Conservation (phyloP, 306 rosid species). For the Vachellia pachyceras region DNA sequence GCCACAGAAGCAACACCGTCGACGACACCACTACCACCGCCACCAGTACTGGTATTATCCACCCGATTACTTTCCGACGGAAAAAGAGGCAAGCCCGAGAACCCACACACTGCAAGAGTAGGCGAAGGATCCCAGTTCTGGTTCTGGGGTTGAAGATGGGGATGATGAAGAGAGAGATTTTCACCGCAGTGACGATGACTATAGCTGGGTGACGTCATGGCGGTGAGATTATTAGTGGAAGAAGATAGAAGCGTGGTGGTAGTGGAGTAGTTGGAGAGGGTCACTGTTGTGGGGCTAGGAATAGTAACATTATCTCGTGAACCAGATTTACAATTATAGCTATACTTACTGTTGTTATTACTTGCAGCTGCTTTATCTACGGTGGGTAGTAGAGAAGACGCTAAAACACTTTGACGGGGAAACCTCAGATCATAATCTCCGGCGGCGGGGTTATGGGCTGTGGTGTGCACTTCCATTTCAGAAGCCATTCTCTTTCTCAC, state of each 20-base stretch:
- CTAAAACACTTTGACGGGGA: constrained; percentile 51
- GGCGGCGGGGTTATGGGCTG: constrained; percentile 11
- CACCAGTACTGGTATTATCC: neutral
- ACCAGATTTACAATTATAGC: constrained; percentile 5
- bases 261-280: constrained; percentile 88
- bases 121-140: constrained; percentile 45
- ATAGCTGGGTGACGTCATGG: constrained; percentile 57
- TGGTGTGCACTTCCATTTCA: constrained; percentile 71
- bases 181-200: constrained; percentile 31
- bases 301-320: constrained; percentile 48
- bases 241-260: constrained; percentile 59
- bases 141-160: constrained; percentile 23
- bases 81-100: constrained; percentile 89
- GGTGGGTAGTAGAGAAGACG: neutral
- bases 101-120: constrained; percentile 66
- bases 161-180: constrained; percentile 38
- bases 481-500: constrained; percentile 91
- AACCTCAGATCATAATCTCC: constrained; percentile 45
- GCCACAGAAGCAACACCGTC: constrained; percentile 34
- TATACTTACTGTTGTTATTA: constrained; percentile 7
- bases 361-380: constrained; percentile 21
- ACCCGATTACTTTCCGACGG: constrained; percentile 61
- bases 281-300: constrained; percentile 48
- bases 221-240: constrained; percentile 45
- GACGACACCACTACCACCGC: neutral